Conservation (phyloP, 1,139 yeast species). For the Blastobotrys malaysiensis region DNA sequence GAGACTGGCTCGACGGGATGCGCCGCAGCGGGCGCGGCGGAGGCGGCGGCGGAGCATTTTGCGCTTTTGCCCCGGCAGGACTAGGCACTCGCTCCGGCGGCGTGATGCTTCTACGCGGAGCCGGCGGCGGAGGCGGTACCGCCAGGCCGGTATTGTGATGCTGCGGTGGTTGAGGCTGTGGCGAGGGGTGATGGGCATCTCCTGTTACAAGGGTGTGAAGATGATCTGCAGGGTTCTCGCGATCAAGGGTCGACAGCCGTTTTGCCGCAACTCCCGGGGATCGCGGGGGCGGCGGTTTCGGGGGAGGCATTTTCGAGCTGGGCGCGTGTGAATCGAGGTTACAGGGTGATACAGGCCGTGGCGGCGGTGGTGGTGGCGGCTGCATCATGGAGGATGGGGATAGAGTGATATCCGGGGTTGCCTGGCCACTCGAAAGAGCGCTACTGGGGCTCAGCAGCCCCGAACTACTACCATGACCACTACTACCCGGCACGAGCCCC, state of each 20-base stretch:
- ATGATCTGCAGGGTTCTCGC: constrained; percentile 5
- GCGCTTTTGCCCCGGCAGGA: constrained; percentile 2
- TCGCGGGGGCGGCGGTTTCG: neutral
- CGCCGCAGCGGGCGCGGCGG: constrained; percentile 13
- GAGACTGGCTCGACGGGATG: constrained; percentile 6
- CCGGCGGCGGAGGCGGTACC: constrained; percentile 5
- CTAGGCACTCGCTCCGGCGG: neutral
- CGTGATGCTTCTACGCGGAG: constrained; percentile 2
- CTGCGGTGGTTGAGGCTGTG: constrained; percentile 3
- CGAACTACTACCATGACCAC: neutral
- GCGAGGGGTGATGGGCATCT: constrained; percentile 1
- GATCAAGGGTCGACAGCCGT: constrained; percentile 4
- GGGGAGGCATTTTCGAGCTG: neutral
- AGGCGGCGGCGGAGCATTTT: constrained; percentile 4
- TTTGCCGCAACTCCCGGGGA: neutral
- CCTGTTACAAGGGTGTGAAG: neutral
- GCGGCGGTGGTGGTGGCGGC: constrained; percentile 3
- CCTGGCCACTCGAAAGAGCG: neutral
- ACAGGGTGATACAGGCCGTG: neutral
- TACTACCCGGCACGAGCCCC: neutral
- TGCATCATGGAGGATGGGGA: neutral
- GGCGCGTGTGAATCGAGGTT: neutral
- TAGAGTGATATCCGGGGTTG: neutral
- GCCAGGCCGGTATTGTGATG: neutral
- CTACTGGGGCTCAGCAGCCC: neutral